Evolutionary conservation across 2,329 filamentous ascomycete species (phyloP).

Genomic region (Bretziella fagacearum): DNA sequence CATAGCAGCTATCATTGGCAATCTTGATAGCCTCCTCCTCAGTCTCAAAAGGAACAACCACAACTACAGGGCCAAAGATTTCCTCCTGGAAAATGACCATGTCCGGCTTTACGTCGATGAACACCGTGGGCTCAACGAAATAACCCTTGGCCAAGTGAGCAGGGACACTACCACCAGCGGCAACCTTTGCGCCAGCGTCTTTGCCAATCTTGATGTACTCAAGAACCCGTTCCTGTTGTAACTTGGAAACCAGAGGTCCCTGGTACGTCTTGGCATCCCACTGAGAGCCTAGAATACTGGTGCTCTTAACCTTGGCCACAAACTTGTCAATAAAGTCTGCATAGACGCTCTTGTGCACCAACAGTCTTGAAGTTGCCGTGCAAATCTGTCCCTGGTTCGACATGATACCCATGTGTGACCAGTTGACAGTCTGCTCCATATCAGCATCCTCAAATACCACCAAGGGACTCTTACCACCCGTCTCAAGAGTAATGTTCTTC

Average conservation of each 20-base stretch:
- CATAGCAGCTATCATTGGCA: conserved; percentile 36
- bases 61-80: conserved; percentile 27
- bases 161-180: conserved; percentile 22
- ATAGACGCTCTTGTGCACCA: conserved; percentile 39
- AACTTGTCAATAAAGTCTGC: conserved; percentile 48
- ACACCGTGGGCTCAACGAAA: conserved; percentile 24
- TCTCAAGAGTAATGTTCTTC: conserved; percentile 43
- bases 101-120: conserved; percentile 19
- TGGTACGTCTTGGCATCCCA: conserved; percentile 48
- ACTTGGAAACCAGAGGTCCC: conserved; percentile 48
- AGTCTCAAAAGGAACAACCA: conserved; percentile 23
- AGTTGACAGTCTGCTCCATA: conserved; percentile 45
- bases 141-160: conserved; percentile 23
- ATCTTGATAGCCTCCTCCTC: conserved; percentile 24
- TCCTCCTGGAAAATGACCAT: conserved; percentile 40
- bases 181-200: conserved; percentile 40
- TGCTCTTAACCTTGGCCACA: conserved; percentile 35
- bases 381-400: conserved; percentile 43
- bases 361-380: conserved; percentile 39
- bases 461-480: conserved; percentile 43
- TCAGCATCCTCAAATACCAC: conserved; percentile 44
- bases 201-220: conserved; percentile 49
- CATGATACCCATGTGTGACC: conserved; percentile 28
- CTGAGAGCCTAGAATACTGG: conserved; percentile 45
- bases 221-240: conserved; percentile 47